phyloP scores from a whole-genome alignment of 768 basidiomycete genomes.

The Pleurotus tuoliensis region DNA sequence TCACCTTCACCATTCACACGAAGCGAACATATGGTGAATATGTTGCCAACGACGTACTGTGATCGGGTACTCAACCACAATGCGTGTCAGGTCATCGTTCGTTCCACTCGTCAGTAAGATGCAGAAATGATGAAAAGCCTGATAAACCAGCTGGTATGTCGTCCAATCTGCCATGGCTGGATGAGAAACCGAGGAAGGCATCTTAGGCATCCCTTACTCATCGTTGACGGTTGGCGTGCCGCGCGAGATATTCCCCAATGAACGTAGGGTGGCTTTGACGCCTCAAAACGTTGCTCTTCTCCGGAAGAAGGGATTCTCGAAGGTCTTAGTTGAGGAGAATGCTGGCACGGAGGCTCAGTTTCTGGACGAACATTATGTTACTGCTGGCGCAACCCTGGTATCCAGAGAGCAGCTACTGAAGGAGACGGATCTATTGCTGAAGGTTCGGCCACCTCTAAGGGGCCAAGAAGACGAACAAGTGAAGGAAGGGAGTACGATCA shows the following conservation, averaged over 20 bases:
- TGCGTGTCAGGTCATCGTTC: not conserved
- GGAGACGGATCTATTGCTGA: conserved; percentile 74
- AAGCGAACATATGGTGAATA: not conserved
- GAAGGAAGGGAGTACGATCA: conserved; percentile 73
- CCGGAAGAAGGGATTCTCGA: conserved; percentile 77
- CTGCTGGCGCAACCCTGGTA: conserved; percentile 78
- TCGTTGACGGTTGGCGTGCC: conserved; percentile 75
- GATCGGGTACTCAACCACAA: not conserved
- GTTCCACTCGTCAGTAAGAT: not conserved
- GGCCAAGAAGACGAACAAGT: conserved; percentile 58
- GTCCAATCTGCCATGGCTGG: not conserved
- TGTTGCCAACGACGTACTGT: not conserved
- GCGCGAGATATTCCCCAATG: conserved; percentile 70
- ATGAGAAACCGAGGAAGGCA: not conserved
- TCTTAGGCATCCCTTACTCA: conserved; percentile 56
- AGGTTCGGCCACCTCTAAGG: conserved; percentile 74
- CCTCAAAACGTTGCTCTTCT: conserved; percentile 73
- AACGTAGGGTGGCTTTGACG: conserved; percentile 77
- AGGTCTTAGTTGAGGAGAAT: conserved; percentile 67
- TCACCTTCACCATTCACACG: not conserved
- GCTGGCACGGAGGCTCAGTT: conserved; percentile 77
- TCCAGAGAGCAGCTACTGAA: conserved; percentile 66
- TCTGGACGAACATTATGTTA: conserved; percentile 72
- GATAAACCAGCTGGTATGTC: not conserved
- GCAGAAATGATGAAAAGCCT: not conserved